Conservation (phyloP, 1,284 basidiomycete species). For the Rhodotorula sp. region DNA sequence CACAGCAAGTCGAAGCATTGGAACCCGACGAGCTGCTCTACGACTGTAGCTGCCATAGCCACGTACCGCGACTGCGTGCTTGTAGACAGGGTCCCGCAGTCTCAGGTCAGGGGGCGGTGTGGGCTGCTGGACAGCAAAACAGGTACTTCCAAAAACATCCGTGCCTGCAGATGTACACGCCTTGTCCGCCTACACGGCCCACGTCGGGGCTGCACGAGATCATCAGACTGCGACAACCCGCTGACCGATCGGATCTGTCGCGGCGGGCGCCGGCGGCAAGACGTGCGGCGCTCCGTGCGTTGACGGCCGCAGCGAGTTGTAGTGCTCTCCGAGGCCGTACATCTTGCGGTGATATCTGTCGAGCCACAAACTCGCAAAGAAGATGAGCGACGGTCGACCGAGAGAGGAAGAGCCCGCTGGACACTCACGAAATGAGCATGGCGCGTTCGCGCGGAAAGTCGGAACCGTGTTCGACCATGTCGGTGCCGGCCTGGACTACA, state of each 20-base stretch:
- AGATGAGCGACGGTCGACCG: neutral
- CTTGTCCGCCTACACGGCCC: too few relatives aligned
- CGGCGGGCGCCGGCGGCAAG: neutral
- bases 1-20: too few relatives aligned
- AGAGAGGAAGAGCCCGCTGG: neutral
- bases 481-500: constrained; percentile 80
- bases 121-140: too few relatives aligned
- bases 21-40: too few relatives aligned
- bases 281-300: constrained; percentile 27
- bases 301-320: constrained; percentile 65
- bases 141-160: too few relatives aligned
- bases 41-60: too few relatives aligned
- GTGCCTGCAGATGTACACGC: too few relatives aligned
- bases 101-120: too few relatives aligned
- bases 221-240: neutral
- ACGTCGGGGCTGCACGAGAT: too few relatives aligned
- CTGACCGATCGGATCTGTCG: constrained; percentile 10
- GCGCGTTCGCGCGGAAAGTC: constrained; percentile 57
- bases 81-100: too few relatives aligned
- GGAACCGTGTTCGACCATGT: constrained; percentile 68
- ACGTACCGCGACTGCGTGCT: too few relatives aligned
- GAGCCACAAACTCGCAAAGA: neutral
- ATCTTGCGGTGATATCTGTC: constrained; percentile 81
- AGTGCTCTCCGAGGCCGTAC: constrained; percentile 94
- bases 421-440: constrained; percentile 36